Evolutionary conservation across 371 early-diverging fungal species (phyloP), one percentile per base, ranked within the genome.

Genomic region (Entomophthora muscae): DNA sequence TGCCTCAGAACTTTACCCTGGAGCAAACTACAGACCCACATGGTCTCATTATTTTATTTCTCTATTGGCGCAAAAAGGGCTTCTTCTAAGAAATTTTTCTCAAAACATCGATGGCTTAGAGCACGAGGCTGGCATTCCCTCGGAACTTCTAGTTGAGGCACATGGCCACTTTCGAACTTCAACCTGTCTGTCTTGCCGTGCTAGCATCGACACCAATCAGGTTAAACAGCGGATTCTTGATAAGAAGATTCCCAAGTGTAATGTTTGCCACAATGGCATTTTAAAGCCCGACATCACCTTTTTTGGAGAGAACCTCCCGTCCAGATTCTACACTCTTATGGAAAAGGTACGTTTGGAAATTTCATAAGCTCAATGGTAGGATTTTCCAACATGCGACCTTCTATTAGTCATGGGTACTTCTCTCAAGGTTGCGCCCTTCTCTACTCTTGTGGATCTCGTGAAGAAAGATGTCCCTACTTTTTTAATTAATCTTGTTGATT

Each of bases 31-130:
- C 64, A 62, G 77, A 64, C 95, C 97, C 0, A 93, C 94, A 0
- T 72, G 80, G 52, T 83, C 87, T 3, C 97, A 97, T 68, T 87
- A 87, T 65, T 89, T 97, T 68, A 78, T 94, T 32, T 75, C 76
- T 17, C 73, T 93, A 51, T 69, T 97, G 28, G 81, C 80, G 28
- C 78, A 88, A 32, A 85, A 87, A 66, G 76, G 80, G 0, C 32
- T 90, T 24, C 69, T 97, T 27, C 71, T 86, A 32, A 76, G 92
- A 53, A 86, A 88, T 61, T 95, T 88, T 72, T 93, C 98, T 10
- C 95, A 95, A 70, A 97, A 97, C 67, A 94, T 95, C 62, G 98
- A 95, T 75, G 90, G 88, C 52, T 74, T 95, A n/a, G 98, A 95
- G 72, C 79, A 90, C 24, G 69, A 84, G 5, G 84, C 93, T 1